Evolutionary conservation across 768 basidiomycete species (phyloP).

Genomic region (Roridomyces roridus): DNA sequence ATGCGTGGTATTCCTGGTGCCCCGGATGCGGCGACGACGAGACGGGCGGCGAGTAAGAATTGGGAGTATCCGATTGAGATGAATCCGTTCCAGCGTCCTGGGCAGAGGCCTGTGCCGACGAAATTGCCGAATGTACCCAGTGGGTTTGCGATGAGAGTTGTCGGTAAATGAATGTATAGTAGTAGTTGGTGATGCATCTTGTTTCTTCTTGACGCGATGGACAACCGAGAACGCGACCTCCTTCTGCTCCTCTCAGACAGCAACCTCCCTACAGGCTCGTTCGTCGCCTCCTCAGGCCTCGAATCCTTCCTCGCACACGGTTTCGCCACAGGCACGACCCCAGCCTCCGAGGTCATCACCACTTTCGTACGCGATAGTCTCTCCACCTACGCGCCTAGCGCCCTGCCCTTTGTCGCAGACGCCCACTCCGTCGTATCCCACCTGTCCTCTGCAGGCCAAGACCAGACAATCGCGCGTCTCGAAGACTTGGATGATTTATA

Average conservation of each 20-base stretch:
- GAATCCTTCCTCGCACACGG: conserved; percentile 93
- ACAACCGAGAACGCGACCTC: conserved; percentile 68
- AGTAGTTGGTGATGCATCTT: too few relatives aligned
- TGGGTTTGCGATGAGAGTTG: conserved; percentile 15
- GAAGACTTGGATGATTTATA: conserved; percentile 72
- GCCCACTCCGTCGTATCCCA: conserved; percentile 55
- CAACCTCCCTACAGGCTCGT: conserved; percentile 96
- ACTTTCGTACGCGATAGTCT: conserved; percentile 77
- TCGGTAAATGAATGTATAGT: background rate
- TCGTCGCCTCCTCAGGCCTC: conserved; percentile 92
- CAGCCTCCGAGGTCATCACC: conserved; percentile 45
- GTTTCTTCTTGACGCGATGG: too few relatives aligned
- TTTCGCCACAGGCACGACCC: too few relatives aligned
- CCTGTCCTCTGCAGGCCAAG: conserved; percentile 23
- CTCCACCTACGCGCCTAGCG: conserved; percentile 76
- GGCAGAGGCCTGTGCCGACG: conserved; percentile 23
- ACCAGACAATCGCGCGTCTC: conserved; percentile 2
- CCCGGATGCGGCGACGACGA: background rate
- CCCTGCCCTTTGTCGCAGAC: conserved; percentile 81
- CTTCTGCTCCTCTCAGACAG: conserved; percentile 86
- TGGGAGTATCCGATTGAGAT: conserved; percentile 23
- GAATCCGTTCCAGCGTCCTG: conserved; percentile 30
- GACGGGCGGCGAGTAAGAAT: background rate
- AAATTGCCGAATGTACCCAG: conserved; percentile 22
- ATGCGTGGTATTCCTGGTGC: conserved; percentile 1